Evolutionary conservation across 2,329 filamentous ascomycete species (phyloP).

Genomic region (Colletotrichum eleusines): DNA sequence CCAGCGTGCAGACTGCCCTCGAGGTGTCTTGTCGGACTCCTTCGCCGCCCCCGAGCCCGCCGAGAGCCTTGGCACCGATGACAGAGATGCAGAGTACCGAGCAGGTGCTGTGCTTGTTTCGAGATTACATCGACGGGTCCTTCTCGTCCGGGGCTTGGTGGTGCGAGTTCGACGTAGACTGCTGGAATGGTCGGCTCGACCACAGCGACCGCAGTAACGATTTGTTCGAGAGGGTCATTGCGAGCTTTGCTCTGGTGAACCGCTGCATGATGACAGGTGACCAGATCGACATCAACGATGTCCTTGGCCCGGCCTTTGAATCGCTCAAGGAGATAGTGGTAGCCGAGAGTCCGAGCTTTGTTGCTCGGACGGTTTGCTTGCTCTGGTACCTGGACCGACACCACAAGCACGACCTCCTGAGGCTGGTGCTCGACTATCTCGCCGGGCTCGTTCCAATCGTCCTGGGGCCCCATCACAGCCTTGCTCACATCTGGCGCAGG

Average conservation of each 20-base stretch:
- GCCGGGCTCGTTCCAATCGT: conserved; percentile 48
- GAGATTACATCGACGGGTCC: conserved; percentile 48
- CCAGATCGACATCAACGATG: conserved; percentile 48
- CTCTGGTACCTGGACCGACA: conserved; percentile 52
- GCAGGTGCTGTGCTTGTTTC: conserved; percentile 47
- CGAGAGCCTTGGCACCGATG: conserved; percentile 43
- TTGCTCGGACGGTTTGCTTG: conserved; percentile 51
- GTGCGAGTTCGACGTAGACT: conserved; percentile 49
- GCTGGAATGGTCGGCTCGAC: conserved; percentile 43
- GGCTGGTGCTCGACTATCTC: conserved; percentile 50
- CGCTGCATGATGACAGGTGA: conserved; percentile 51
- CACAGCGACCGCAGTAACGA: conserved; percentile 50
- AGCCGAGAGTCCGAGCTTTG: conserved; percentile 51
- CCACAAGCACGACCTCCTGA: conserved; percentile 50
- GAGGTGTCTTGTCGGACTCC: conserved; percentile 52
- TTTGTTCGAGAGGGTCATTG: conserved; percentile 51
- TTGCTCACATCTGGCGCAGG: conserved; percentile 50
- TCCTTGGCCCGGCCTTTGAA: conserved; percentile 52
- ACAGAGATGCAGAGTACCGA: conserved; percentile 46
- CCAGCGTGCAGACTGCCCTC: conserved; percentile 48
- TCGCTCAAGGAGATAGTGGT: conserved; percentile 51
- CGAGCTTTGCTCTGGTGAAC: conserved; percentile 51
- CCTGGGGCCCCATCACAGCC: conserved; percentile 47
- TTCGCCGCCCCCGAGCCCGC: conserved; percentile 45
- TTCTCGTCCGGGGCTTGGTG: conserved; percentile 48